A percentile compares a stretch with the other conserved stretches of the same genome.
These are phyloP conservation scores for Zygosaccharomyces bailii DNA, from an alignment of 805 yeast species.

Conservation along the genomic window DNA sequence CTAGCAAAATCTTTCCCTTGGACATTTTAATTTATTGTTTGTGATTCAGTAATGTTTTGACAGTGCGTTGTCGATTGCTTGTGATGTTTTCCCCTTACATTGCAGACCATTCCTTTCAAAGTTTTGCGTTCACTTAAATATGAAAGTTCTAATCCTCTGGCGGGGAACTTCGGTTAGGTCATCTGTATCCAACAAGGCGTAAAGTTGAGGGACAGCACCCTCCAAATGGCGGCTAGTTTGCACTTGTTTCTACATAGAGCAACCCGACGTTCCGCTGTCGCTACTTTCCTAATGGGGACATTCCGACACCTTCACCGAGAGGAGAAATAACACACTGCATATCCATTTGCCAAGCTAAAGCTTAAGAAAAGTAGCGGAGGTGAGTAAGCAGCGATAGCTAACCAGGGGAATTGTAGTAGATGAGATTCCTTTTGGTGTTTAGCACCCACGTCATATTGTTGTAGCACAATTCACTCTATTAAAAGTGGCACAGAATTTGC, in stretches of 20 bases:
- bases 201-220: neutral
- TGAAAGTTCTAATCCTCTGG: too few relatives aligned
- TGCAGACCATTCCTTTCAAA: too few relatives aligned
- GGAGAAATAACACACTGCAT: neutral
- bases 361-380: neutral
- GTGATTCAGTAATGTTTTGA: neutral
- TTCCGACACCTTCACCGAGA: neutral
- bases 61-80: too few relatives aligned
- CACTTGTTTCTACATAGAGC: neutral
- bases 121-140: neutral
- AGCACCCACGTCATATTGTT: too few relatives aligned
- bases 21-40: neutral
- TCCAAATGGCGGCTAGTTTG: neutral
- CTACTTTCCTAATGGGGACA: neutral
- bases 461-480: too few relatives aligned
- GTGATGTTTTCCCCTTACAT: too few relatives aligned
- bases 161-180: too few relatives aligned
- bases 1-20: slow-evolving; percentile 46
- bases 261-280: neutral
- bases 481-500: too few relatives aligned
- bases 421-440: too few relatives aligned
- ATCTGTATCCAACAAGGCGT: too few relatives aligned
- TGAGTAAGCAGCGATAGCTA: too few relatives aligned
- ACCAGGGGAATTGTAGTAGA: too few relatives aligned
- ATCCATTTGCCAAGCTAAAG: neutral